Percentiles rank a stretch among this genome's conserved stretches.
Conservation (phyloP, 1,284 basidiomycete species). For the Phellopilus nigrolimitatus region DNA sequence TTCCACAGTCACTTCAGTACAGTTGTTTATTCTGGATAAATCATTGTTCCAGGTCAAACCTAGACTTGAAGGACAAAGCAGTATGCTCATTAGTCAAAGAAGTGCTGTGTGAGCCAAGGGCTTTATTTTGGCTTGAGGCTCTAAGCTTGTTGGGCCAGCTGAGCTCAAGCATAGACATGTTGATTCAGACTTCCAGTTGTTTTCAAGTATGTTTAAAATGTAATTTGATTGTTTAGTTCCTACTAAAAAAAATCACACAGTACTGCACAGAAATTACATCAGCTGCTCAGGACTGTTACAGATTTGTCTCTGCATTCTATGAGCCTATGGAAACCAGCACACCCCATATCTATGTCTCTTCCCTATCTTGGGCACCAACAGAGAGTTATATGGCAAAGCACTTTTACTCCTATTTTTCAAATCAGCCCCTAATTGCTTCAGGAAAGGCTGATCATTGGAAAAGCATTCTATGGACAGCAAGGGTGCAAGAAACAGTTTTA, state of each 20-base stretch:
- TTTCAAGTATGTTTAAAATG: too few relatives aligned
- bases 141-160: background rate
- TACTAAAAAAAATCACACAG: background rate
- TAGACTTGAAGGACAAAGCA: background rate
- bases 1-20: too few relatives aligned
- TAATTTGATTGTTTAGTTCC: background rate
- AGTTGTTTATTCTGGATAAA: slow-evolving; percentile 26
- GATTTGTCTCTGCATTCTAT: too few relatives aligned
- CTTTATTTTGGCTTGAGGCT: background rate
- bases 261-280: background rate
- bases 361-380: too few relatives aligned
- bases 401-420: background rate
- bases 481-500: background rate
- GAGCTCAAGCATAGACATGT: too few relatives aligned
- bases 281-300: background rate
- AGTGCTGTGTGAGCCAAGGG: background rate
- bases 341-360: too few relatives aligned
- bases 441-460: background rate
- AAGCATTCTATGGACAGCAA: background rate
- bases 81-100: background rate
- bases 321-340: too few relatives aligned
- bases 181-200: too few relatives aligned
- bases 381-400: too few relatives aligned
- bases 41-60: slow-evolving; percentile 19
- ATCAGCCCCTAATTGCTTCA: background rate